Conservation (phyloP, 768 basidiomycete genomes). For the Hygrocybe punicea region DNA sequence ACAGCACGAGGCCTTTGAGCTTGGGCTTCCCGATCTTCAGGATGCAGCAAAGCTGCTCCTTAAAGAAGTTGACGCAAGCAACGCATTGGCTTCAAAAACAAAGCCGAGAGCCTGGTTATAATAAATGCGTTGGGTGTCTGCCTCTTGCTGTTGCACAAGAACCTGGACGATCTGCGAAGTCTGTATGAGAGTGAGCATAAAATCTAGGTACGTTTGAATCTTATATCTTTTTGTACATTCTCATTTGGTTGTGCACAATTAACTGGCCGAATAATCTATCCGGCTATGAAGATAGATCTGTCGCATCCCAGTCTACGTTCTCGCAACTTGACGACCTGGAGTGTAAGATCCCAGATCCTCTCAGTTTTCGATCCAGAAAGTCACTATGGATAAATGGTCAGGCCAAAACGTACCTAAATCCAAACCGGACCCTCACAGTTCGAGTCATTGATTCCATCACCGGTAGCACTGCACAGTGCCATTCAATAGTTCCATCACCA, state of each 20-base stretch:
- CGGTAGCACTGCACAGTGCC: background rate
- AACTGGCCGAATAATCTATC: background rate
- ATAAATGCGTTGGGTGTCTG: background rate
- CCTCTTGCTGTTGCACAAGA: background rate
- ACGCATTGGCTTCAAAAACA: background rate
- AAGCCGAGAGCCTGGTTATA: background rate
- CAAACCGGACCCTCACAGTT: background rate
- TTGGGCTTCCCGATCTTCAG: background rate
- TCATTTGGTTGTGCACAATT: background rate
- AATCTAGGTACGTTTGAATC: background rate
- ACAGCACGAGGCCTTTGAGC: background rate
- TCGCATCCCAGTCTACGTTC: background rate
- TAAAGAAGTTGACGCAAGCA: no score
- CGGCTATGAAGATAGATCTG: background rate
- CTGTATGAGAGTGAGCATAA: background rate
- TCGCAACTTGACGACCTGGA: background rate
- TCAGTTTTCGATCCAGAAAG: conserved; percentile 1
- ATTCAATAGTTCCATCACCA: background rate
- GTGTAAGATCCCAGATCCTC: background rate
- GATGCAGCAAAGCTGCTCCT: background rate
- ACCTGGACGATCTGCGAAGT: background rate
- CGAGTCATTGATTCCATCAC: background rate
- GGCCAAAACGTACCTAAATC: background rate
- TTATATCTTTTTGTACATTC: background rate
- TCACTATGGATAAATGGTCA: background rate